Conservation (phyloP, 2,329 filamentous ascomycete genomes). For the Atkinsonella texensis region DNA sequence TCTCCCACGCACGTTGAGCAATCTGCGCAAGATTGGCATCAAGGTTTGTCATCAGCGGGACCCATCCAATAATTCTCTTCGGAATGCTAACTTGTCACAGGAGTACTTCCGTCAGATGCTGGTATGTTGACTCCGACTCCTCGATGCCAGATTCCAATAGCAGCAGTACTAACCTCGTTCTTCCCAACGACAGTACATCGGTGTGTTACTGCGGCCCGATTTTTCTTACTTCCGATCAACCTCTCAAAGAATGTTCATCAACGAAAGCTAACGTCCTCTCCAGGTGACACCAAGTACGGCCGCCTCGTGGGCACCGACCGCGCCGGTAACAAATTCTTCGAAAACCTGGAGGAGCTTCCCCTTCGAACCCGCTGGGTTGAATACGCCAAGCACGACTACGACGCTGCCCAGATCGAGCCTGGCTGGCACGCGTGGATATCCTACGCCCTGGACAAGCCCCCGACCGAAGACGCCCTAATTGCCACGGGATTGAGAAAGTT, state of each 20-base stretch:
- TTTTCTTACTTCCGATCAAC: no score
- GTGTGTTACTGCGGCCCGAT: constrained; percentile 21
- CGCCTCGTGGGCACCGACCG: constrained; percentile 73
- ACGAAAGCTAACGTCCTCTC: neutral
- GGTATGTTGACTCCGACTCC: constrained; percentile 44
- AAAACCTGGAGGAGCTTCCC: constrained; percentile 90
- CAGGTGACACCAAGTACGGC: constrained; percentile 94
- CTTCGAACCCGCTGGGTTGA: constrained; percentile 97
- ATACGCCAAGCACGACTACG: constrained; percentile 79
- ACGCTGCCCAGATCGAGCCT: constrained; percentile 77
- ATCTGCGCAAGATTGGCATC: constrained; percentile 76
- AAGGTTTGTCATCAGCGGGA: constrained; percentile 47
- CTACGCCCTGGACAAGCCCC: constrained; percentile 81
- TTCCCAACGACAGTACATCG: constrained; percentile 38
- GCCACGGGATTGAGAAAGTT: constrained; percentile 56
- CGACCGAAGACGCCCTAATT: constrained; percentile 61
- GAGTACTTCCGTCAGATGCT: constrained; percentile 88
- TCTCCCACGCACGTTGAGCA: constrained; percentile 70
- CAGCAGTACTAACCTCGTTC: neutral
- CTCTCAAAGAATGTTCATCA: neutral
- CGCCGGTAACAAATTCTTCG: constrained; percentile 95
- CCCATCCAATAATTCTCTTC: neutral
- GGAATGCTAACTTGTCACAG: constrained; percentile 32
- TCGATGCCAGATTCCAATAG: constrained; percentile 9
- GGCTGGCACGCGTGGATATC: constrained; percentile 98